Conservation (phyloP, 2,329 filamentous ascomycete species). For the Colletotrichum tofieldiae region DNA sequence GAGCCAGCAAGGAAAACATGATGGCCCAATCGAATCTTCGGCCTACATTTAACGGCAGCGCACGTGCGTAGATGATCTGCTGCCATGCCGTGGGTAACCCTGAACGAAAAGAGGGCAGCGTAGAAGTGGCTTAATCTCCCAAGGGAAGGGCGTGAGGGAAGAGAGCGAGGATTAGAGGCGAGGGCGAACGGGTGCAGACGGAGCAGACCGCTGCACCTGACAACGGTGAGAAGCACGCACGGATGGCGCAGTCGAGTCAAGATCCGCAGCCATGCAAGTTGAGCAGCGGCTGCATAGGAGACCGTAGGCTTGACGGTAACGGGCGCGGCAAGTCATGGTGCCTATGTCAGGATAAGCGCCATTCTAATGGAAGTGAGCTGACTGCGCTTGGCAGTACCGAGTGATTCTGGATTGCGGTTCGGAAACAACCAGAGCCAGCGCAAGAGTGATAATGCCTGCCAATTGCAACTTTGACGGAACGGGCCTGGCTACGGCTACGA, state of each 20-base stretch:
- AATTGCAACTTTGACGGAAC: not conserved
- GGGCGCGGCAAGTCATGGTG: not conserved
- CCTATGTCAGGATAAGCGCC: not conserved
- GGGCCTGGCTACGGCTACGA: not conserved
- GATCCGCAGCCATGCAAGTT: not conserved
- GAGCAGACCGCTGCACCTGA: not conserved
- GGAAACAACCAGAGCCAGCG: not conserved
- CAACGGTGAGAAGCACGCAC: constrained; percentile 1
- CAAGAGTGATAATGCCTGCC: not conserved
- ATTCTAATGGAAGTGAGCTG: not conserved
- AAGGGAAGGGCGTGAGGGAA: not conserved
- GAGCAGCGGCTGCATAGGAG: not conserved
- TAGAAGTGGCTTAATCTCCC: not conserved
- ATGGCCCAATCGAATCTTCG: constrained; percentile 4
- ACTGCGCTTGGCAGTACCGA: not conserved
- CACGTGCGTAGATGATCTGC: constrained; percentile 12
- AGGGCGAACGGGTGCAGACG: not conserved
- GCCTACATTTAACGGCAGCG: constrained; percentile 1
- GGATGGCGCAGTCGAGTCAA: not conserved
- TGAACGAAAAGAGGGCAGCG: not conserved
- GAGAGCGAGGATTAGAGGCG: not conserved
- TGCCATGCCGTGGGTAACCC: not conserved
- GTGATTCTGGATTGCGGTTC: not conserved
- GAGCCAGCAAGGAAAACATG: constrained; percentile 4
- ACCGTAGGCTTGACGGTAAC: constrained; percentile 1